Percentiles rank a stretch among this genome's conserved stretches.
These are phyloP conservation scores for Citrus mangshanensis DNA, from an alignment of 345 rosid species.

Conservation along the genomic window DNA sequence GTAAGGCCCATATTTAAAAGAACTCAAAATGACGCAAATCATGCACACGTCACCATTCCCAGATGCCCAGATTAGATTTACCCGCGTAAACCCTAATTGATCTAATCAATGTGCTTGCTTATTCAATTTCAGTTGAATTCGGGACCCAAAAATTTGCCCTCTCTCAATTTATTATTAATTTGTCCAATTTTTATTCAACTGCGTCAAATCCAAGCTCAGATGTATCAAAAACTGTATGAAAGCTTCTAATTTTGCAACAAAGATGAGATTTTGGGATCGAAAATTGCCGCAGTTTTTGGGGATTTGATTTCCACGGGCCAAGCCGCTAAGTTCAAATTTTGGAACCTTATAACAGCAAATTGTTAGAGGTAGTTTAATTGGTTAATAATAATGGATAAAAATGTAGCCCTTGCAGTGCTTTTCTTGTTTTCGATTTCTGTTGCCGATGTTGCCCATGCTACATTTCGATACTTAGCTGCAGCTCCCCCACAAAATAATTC, in stretches of 20 bases:
- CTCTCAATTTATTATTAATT: not conserved
- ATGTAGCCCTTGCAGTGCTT: constrained; percentile 29
- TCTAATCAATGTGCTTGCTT: not conserved
- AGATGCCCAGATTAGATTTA: not conserved
- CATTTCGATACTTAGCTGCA: constrained; percentile 31
- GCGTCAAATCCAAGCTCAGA: constrained; percentile 19
- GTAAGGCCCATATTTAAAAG: no score
- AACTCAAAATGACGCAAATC: no score
- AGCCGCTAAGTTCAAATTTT: not conserved
- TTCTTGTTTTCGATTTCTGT: constrained; percentile 35
- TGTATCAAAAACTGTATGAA: not conserved
- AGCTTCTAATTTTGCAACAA: not conserved
- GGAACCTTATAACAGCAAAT: not conserved
- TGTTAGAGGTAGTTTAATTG: not conserved
- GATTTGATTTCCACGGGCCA: not conserved
- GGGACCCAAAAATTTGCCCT: not conserved
- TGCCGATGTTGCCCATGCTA: constrained; percentile 41
- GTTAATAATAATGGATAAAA: constrained; percentile 34
- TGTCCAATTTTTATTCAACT: not conserved
- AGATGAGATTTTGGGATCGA: constrained; percentile 1
- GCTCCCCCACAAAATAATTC: constrained; percentile 20
- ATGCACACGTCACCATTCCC: not conserved
- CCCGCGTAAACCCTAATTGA: constrained; percentile 17
- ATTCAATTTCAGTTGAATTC: constrained; percentile 3
- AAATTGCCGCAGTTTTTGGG: not conserved